Base-by-base conservation (phyloP, 2,329 filamentous ascomycete species). In the Trichocomaceae sp. region DNA sequence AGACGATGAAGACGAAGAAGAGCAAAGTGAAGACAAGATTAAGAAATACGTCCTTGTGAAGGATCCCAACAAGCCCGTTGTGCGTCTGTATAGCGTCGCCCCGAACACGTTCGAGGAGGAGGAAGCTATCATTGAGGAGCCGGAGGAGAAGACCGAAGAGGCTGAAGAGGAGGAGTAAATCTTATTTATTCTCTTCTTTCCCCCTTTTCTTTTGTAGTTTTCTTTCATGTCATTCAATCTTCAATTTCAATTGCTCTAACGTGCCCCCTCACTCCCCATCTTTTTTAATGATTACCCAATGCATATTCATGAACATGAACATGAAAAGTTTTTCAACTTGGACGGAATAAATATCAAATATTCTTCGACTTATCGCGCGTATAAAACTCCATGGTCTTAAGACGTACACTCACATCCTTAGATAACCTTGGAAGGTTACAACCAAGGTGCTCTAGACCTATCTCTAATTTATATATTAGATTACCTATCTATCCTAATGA, bases 61-160 rank as follows among this genome's bases (percentile, higher is more conserved):
- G 85, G 93, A 99, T 74, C 93, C 93, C 57, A 99, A 99, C 81
- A 97, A 96, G 85, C 83, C 87, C 56, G 89, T 96, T 60, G 83
- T 99, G 61, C 85, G 93, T 60, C 77, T 99, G 67, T 99, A 99
- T 78, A 86, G 91, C 71, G 88, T 99, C 7, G 93, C 93, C 1
- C 75, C 83, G 50, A 84, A 86, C 66, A 93, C 89, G 59, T 92
- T 97, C 69, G 93, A 97, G 65, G 92, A 97, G 65, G 90, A 95
- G 51, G 87, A 88, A 57, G 79, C 79, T 48, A 72, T 74, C 33
- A 76, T 75, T 35, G 76, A 75, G 44, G 79, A 78, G 62, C 80
- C 77, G 52, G 79, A 77, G 50, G 78, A 77, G 33, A 77, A 81
- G 62, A 79, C 79, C 35, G 79, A 78, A 44, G 77, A 80, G 57